Evolutionary conservation across 1,284 basidiomycete genomes (phyloP), one percentile per base, ranked within the genome.

Genomic region (Volvariella volvacea): DNA sequence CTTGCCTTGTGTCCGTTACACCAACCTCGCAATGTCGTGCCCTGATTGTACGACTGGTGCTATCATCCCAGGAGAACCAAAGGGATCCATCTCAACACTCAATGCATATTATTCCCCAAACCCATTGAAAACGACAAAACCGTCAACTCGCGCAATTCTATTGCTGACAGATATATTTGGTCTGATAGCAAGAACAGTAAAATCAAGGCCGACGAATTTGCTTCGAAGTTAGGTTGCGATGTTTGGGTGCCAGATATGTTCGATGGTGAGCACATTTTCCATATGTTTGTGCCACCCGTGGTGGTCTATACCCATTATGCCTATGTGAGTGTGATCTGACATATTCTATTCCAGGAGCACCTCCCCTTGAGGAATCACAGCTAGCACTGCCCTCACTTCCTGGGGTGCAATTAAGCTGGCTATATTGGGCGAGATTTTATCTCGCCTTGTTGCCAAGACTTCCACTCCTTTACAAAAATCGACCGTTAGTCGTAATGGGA

Each of bases 231-330:
- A 20, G 65, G 66, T 3, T 71, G 81, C 44, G 74, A 81, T 48
- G 81, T 85, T 20, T 83, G 78, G 69, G 72, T 83, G n/a, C 77
- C 77, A 3, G 74, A 79, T 55, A 46, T 70, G 25, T 78, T 75
- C 49, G 54, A 62, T 44, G 74, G 74, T 73, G 37, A 28, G 25
- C 12, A 28, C 6, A 28, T 28, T 28, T 6, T 28, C 25, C 25
- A 28, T 12, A 28, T 6, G 25, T 28, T 6, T 28, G 12, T 28
- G 25, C 6, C 25, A 6, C 6, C 12, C 25, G 25, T 28, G 25
- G 6, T 28, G 25, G 6, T 28, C 25, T 28, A n/a, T n/a, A n/a
- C n/a, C n/a, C n/a, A n/a, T n/a, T n/a, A n/a, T n/a, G n/a, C n/a
- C n/a, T n/a, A n/a, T n/a, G n/a, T n/a, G n/a, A n/a, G n/a, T n/a